Evolutionary conservation across 345 rosid genomes (phyloP), one percentile per base, ranked within the genome.

Genomic region (Odontarrhena argentea): DNA sequence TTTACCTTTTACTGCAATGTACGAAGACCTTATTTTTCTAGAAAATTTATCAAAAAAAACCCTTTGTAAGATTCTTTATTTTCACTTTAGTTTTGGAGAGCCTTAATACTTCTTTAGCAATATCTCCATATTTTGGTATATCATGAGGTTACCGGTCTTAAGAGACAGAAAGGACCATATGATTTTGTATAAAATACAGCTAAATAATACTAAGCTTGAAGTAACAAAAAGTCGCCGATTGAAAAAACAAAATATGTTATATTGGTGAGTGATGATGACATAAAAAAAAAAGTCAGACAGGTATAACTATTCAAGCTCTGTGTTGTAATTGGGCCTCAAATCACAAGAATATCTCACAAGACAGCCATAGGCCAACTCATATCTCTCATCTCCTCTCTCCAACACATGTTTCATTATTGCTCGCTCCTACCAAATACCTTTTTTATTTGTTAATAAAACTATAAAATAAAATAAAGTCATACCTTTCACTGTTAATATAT

Each of bases 281-380:
- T 48, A 38, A 11, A 41, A 63, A 11, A 41, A 63, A 64, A 58
- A 36, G 67, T 65, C 67, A 63, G 48, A 43, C 60, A 71, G 24
- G 30, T 71, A 18, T 18, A 18, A 18, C 22, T 18, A 18, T 49
- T 53, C 5, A 57, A 47, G 52, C 70, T 26, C 40, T 52, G 68
- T 36, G 37, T 13, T 60, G 54, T 53, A 32, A 46, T 68, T 50
- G 40, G 67, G 63, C 55, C 36, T 63, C 63, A 9, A 63, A 37
- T 70, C 74, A 44, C 34, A 44, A 63, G 47, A 32, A 64, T 71
- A 64, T 63, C 70, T 63, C 45, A 12, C 65, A 64, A 49, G 60
- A 64, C 76, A 72, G 71, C 70, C 76, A 22, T 41, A 13, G 56
- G 48, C 66, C 71, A 73, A 43, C 67, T 73, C 67, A 73, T 58